Evolutionary conservation across 768 basidiomycete genomes (phyloP).

Genomic region (Lactarius sp.): DNA sequence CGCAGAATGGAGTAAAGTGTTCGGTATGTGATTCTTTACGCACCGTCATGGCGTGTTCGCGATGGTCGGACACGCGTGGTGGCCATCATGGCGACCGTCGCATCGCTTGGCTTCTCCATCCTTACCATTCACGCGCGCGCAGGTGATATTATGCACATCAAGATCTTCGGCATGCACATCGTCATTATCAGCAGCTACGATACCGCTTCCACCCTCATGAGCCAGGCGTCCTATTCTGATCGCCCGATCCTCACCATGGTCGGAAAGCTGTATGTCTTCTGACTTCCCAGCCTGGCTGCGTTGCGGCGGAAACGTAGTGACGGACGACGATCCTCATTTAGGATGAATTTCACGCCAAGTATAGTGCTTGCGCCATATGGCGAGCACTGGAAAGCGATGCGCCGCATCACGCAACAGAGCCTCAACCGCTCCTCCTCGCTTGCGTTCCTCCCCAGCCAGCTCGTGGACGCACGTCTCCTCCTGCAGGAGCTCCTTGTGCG

Average conservation of each 20-base stretch:
- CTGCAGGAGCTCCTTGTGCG: conserved; percentile 18
- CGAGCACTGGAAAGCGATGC: conserved; percentile 25
- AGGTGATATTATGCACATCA: conserved; percentile 24
- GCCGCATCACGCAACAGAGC: conserved; percentile 23
- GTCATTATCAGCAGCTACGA: conserved; percentile 23
- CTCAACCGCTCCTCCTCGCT: conserved; percentile 23
- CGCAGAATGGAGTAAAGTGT: conserved; percentile 22
- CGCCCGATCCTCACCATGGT: conserved; percentile 26
- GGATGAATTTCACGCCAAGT: conserved; percentile 25
- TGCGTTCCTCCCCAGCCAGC: conserved; percentile 19
- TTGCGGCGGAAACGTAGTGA: neutral
- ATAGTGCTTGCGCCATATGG: conserved; percentile 24
- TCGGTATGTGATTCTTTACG: conserved; percentile 18
- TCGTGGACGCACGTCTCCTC: conserved; percentile 21
- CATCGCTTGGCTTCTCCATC: neutral
- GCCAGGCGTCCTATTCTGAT: conserved; percentile 25
- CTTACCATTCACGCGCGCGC: neutral
- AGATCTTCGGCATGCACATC: conserved; percentile 26
- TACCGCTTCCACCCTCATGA: conserved; percentile 20
- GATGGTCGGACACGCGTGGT: neutral
- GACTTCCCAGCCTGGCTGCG: neutral
- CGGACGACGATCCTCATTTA: neutral
- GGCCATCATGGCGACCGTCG: neutral
- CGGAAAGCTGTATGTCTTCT: conserved; percentile 15
- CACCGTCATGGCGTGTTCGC: neutral